Percentiles rank a stretch among this genome's conserved stretches.
Conservation (phyloP, 164 flowering plant species). For the Nelumbo lutea region DNA sequence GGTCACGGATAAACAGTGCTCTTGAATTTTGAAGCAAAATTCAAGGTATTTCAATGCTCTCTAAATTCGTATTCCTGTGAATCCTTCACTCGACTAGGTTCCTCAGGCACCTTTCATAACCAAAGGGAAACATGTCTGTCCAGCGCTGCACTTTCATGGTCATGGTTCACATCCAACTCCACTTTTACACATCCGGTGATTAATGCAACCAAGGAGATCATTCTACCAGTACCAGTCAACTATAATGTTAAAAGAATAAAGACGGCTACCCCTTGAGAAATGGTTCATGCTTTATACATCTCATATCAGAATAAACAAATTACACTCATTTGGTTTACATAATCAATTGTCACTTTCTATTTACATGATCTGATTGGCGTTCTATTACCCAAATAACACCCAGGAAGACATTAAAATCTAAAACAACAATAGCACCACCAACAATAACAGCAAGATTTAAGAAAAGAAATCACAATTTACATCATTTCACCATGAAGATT, state of each 20-base stretch:
- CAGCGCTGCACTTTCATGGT: not conserved
- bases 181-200: not conserved
- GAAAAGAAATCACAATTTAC: conserved; percentile 11
- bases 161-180: not conserved
- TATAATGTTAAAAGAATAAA: not conserved
- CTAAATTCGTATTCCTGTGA: too few relatives aligned
- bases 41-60: too few relatives aligned
- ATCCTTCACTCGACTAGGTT: too few relatives aligned
- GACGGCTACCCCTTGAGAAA: not conserved
- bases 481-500: not conserved
- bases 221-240: not conserved
- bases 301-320: not conserved
- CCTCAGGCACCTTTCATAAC: too few relatives aligned
- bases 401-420: conserved; percentile 3
- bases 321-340: not conserved
- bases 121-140: too few relatives aligned
- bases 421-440: not conserved
- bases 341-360: not conserved
- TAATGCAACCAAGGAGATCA: not conserved
- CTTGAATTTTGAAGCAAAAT: too few relatives aligned
- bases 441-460: not conserved
- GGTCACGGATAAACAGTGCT: too few relatives aligned
- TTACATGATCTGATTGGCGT: conserved; percentile 5
- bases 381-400: not conserved
- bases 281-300: not conserved